Evolutionary conservation across 306 rosid genomes (phyloP), one percentile per base, ranked within the genome.

Genomic region (Castanea sativa): DNA sequence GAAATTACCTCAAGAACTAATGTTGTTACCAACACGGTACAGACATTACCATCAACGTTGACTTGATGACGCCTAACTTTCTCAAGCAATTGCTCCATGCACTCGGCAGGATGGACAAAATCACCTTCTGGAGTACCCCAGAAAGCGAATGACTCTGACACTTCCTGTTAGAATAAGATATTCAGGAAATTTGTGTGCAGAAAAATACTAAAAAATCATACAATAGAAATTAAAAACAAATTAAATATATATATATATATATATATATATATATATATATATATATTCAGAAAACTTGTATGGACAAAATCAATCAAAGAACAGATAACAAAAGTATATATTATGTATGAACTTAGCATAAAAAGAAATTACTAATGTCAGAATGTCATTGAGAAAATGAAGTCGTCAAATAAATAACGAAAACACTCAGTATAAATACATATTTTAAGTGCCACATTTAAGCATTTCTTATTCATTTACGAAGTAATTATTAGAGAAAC

Each of bases 91-190:
- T 95, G 96, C 90, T 95, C 93, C 93, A 95, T 93, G 83, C 98
- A 94, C 78, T 95, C 99, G 6, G 98, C 98, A 43, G 99, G 99
- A 85, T 95, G 98, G 73, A 95, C 92, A 56, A 93, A 55, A 74
- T 95, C 99, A 81, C 97, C 99, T 85, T 93, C 99, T 9, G 98
- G 88, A 69, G 99, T 95, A 56, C 97, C 98, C 99, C 99, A 95
- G 84, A 95, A 95, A 30, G 85, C 55, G 55, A 95, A 95, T 2
- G 97, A 68, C 68, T 82, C 85, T 21, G 91, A 93, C 84, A 95
- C 96, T 90, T 95, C 99, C 99, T 95, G 91, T 76, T 55, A 73
- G 72, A 79, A 83, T 76, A 77, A 75, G 20, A 72, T 35, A 67
- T 30, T 61, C 65, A 73, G 73, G 55, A 25, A 38, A 43, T 30